phyloP scores from a whole-genome alignment of 2,329 filamentous ascomycete species.

The Tolypocladium tropicale region DNA sequence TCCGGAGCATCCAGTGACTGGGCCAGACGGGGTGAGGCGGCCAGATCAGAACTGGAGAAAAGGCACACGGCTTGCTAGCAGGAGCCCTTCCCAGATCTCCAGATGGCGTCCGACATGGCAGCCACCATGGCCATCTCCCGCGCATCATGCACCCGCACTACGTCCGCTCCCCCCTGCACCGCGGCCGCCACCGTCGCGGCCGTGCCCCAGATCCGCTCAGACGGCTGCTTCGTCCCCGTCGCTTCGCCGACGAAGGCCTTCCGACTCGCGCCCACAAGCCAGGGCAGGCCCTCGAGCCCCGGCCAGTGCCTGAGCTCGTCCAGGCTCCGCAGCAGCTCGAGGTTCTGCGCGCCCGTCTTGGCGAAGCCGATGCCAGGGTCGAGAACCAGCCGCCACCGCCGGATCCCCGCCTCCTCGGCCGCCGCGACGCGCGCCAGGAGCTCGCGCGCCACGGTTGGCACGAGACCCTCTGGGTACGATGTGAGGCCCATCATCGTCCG shows the following conservation, averaged over 20 bases:
- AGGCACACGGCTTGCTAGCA: conserved; percentile 9
- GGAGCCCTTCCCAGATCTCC: conserved; percentile 36
- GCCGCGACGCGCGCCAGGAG: conserved; percentile 59
- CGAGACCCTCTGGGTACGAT: conserved; percentile 58
- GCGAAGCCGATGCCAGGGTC: conserved; percentile 94
- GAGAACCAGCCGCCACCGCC: conserved; percentile 88
- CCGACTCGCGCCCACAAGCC: conserved; percentile 80
- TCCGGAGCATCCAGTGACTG: neutral
- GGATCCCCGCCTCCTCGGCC: conserved; percentile 71
- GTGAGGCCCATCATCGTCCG: conserved; percentile 66
- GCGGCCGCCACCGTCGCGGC: conserved; percentile 80
- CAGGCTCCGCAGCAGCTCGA: conserved; percentile 64
- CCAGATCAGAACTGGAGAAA: neutral
- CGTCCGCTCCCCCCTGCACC: conserved; percentile 77
- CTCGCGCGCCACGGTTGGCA: conserved; percentile 56
- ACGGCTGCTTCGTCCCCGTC: conserved; percentile 63
- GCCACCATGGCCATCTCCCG: conserved; percentile 75
- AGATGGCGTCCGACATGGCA: conserved; percentile 89
- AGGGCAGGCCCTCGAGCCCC: conserved; percentile 62
- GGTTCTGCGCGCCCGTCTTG: conserved; percentile 71
- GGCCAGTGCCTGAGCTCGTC: conserved; percentile 54
- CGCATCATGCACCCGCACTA: conserved; percentile 88
- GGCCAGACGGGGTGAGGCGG: neutral
- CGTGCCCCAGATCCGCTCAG: conserved; percentile 71
- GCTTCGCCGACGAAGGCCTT: conserved; percentile 82